Conservation (phyloP, 2,329 filamentous ascomycete genomes). For the Ophiostoma ulmi region DNA sequence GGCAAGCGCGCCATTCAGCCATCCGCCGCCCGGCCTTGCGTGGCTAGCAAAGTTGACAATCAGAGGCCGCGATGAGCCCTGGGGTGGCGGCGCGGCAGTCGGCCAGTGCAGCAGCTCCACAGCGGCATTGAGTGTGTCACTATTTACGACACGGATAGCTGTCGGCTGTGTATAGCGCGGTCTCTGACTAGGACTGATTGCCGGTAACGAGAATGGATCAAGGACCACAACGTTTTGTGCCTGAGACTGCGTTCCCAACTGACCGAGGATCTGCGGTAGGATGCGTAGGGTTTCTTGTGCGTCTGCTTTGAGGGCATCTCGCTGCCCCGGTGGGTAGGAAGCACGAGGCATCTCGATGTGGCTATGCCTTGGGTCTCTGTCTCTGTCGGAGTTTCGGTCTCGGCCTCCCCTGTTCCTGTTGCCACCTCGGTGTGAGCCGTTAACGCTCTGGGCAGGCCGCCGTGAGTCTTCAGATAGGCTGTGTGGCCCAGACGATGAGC, state of each 20-base stretch:
- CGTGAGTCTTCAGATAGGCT: neutral
- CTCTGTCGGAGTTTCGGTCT: neutral
- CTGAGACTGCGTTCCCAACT: slow-evolving; percentile 38
- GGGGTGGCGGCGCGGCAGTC: neutral
- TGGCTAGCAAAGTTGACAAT: slow-evolving; percentile 64
- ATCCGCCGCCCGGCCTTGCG: slow-evolving; percentile 56
- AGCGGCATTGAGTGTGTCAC: slow-evolving; percentile 55
- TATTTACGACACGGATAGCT: slow-evolving; percentile 47
- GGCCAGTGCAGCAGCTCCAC: slow-evolving; percentile 33
- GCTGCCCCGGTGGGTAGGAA: slow-evolving; percentile 19
- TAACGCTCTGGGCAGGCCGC: neutral
- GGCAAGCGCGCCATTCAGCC: slow-evolving; percentile 55
- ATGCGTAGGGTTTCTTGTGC: slow-evolving; percentile 45
- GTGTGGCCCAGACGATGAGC: neutral
- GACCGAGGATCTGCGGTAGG: slow-evolving; percentile 44
- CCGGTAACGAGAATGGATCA: slow-evolving; percentile 29
- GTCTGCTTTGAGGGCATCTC: slow-evolving; percentile 36
- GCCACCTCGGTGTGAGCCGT: neutral
- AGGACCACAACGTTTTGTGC: slow-evolving; percentile 38
- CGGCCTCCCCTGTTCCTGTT: neutral
- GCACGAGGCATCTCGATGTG: slow-evolving; percentile 12
- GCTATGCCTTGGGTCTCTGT: neutral
- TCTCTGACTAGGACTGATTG: slow-evolving; percentile 40
- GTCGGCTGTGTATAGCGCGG: slow-evolving; percentile 37
- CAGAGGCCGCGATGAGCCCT: slow-evolving; percentile 22